These are phyloP conservation scores for Prototheca wickerhamii DNA, from an alignment of 163 green algal species.

Conservation along the genomic window DNA sequence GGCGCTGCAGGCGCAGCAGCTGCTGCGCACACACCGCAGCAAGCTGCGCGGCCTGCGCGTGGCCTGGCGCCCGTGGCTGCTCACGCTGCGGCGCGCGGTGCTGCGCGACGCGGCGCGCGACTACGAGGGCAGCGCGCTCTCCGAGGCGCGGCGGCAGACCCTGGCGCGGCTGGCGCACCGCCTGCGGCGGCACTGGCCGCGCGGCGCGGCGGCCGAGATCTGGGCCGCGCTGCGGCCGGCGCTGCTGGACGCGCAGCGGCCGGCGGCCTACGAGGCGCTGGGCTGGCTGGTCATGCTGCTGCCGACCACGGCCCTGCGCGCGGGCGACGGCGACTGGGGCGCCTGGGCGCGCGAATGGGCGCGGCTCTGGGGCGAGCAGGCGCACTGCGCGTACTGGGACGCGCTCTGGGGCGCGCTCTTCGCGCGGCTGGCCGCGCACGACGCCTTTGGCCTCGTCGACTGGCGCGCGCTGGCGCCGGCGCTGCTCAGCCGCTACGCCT, in stretches of 20 bases:
- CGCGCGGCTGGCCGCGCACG: conserved; percentile 58
- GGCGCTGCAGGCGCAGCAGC: conserved; percentile 25
- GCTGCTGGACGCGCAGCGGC: conserved; percentile 20
- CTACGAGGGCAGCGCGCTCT: conserved; percentile 24
- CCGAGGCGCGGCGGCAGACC: conserved; percentile 20
- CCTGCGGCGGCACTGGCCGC: conserved; percentile 39
- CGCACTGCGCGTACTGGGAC: conserved; percentile 53
- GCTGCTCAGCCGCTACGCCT: conserved; percentile 51
- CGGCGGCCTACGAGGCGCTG: conserved; percentile 36
- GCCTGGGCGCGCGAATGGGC: conserved; percentile 50
- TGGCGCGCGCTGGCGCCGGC: conserved; percentile 41
- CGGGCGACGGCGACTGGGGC: conserved; percentile 26
- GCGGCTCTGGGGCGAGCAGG: conserved; percentile 35
- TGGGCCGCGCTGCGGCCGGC: conserved; percentile 33
- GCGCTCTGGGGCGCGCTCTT: conserved; percentile 55
- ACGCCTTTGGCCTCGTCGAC: conserved; percentile 46
- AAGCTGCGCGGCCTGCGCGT: conserved; percentile 24
- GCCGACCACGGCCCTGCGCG: conserved; percentile 35
- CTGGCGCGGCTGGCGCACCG: conserved; percentile 25
- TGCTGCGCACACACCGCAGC: conserved; percentile 37
- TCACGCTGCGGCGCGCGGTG: conserved; percentile 23
- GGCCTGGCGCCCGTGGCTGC: conserved; percentile 51
- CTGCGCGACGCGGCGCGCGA: conserved; percentile 8
- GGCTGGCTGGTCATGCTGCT: conserved; percentile 57
- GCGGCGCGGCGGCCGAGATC: conserved; percentile 34